Base-by-base conservation (phyloP, 768 basidiomycete genomes). In the Infundibulicybe gibba region DNA sequence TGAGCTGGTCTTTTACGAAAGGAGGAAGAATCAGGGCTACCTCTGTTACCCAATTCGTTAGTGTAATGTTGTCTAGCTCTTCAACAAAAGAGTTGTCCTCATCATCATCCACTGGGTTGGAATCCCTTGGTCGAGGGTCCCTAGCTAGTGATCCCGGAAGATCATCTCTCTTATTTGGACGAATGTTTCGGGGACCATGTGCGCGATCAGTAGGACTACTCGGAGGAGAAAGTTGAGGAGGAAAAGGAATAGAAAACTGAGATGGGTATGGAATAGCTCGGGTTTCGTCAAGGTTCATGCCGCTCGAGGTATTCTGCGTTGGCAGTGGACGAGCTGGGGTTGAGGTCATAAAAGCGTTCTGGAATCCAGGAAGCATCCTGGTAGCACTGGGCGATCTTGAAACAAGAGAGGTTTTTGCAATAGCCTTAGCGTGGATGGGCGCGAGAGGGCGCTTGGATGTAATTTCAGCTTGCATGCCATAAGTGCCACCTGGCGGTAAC, bases 31-130 rank as follows among this genome's bases (percentile, higher is more conserved):
- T 15, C 32, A 53, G 6, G 60, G 64, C 16, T 58, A 87, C 86
- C 70, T 83, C 76, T 14, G 69, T 66, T 48, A 69, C 75, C 78
- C 79, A 79, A 49, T 79, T 76, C 11, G 74, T 64, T 41, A 67
- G 66, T 34, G 69, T 65, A n/a, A 71, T 51, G 8, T 59, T 56
- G 14, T 70, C 63, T 10, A 61, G 14, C 30, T 65, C 67, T 42
- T 72, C 70, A 15, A 55, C 34, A 40, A 54, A 17, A 12, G 49
- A 42, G 17, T 58, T 59, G n/a, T 61, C 61, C 33, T 63, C 60
- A 5, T 50, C 48, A 21, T 61, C 68, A 17, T 64, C 67, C 17
- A 54, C 45, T 60, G 71, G 69, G 5, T 63, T 57, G 19, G 69
- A 49, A 49, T 74, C 75, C 17, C 62, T 25, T 8, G 4, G 4